Base-by-base conservation (phyloP, 345 rosid genomes). In the Bruguiera parviflora region DNA sequence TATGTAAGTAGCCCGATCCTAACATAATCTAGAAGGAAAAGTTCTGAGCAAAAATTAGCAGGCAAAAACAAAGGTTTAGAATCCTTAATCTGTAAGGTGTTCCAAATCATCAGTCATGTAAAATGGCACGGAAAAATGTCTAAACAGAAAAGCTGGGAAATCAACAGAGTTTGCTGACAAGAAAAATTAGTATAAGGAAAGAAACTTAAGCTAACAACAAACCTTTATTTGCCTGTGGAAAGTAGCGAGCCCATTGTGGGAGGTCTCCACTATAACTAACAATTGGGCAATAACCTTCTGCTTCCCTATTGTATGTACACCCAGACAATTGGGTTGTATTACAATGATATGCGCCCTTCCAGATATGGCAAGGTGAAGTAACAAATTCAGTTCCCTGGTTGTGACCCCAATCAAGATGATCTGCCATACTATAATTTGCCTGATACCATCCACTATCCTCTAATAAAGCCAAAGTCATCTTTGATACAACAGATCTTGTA, bases 401-500 rank as follows among this genome's bases (percentile, higher is more conserved):
- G 63, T 80, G 90, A 52, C 98, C 99, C 99, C 99, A 95, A 68
- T 95, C 99, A 24, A 95, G 98, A 67, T 68, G 87, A 81, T 92
- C 99, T 65, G 98, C 98, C 98, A 95, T 85, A 69, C 94, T 95
- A 80, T 95, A 95, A 69, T 95, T 89, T 81, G 98, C 98, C 82
- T 85, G 89, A 82, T 92, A 95, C 99, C 99, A 95, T 53, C 99
- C 99, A 75, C 99, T 95, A 74, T 92, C 99, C 78, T 95, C 99
- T 75, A 95, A 77, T 64, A 95, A 81, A 32, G 99, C 99, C 37
- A 95, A 78, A 51, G 98, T 95, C 98, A 92, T 95, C 82, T 90
- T 92, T 16, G 99, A 95, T 77, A 95, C 98, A 5, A 95, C 98
- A 58, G 99, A 95, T 85, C 94, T 82, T 29, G 99, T 90, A 79